These are phyloP conservation scores for Cutaneotrichosporon dermatis DNA, from an alignment of 1,284 basidiomycete species.

Conservation along the genomic window DNA sequence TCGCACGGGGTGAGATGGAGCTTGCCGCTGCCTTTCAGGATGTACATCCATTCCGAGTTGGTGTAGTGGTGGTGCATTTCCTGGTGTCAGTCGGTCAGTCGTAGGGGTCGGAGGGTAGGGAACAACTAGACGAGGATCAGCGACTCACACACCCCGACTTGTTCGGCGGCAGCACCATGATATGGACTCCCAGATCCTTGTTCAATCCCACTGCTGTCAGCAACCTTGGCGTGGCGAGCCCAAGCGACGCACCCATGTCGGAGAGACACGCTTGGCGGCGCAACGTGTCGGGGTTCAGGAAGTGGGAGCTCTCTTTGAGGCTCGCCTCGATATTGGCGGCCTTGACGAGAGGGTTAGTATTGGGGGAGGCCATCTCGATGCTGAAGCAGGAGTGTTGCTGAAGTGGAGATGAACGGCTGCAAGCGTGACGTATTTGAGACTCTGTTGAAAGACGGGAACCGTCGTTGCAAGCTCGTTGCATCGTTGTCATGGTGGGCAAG, in stretches of 20 bases:
- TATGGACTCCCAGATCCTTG: background rate
- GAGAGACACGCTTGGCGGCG: slow-evolving; percentile 14
- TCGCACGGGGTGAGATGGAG: slow-evolving; percentile 11
- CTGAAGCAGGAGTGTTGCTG: too few species aligned
- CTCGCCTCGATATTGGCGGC: slow-evolving; percentile 16
- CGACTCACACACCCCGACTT: background rate
- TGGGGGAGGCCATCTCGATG: background rate
- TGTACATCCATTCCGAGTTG: slow-evolving; percentile 32
- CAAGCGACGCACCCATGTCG: slow-evolving; percentile 17
- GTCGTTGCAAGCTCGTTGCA: too few species aligned
- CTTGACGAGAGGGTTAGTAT: slow-evolving; percentile 19
- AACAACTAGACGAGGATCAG: too few species aligned
- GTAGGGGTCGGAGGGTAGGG: too few species aligned
- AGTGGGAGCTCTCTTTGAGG: slow-evolving; percentile 11
- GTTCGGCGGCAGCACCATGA: background rate
- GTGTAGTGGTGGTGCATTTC: slow-evolving; percentile 26
- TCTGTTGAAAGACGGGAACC: too few species aligned
- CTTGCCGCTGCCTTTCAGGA: slow-evolving; percentile 18
- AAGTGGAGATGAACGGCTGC: too few species aligned
- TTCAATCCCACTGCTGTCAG: slow-evolving; percentile 10
- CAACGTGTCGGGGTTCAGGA: slow-evolving; percentile 16
- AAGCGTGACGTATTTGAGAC: too few species aligned
- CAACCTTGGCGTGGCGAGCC: background rate
- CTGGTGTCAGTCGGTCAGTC: too few species aligned
- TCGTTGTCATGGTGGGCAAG: too few species aligned